phyloP scores from a whole-genome alignment of 805 yeast species.

The Wickerhamiella kurtzmanii region DNA sequence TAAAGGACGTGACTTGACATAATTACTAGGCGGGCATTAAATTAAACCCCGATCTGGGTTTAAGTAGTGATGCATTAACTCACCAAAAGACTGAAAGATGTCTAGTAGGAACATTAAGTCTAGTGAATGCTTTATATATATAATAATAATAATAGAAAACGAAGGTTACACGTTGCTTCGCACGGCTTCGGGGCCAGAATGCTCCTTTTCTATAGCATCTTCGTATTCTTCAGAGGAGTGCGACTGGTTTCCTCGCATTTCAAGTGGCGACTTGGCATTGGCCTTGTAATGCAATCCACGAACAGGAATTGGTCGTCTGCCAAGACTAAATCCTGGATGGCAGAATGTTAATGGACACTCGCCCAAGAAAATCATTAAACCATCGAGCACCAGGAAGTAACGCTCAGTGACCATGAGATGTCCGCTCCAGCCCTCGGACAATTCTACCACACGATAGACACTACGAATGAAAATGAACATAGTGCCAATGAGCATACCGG shows the following conservation, averaged over 20 bases:
- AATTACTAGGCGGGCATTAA: not conserved
- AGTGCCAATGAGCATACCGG: slow-evolving; percentile 29
- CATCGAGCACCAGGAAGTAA: slow-evolving; percentile 48
- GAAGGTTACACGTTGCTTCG: no score
- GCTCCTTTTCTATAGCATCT: not conserved
- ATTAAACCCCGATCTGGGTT: not conserved
- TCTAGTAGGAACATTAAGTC: no score
- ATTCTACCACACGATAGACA: slow-evolving; percentile 58
- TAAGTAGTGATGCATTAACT: no score
- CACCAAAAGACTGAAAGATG: no score
- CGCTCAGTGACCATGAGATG: slow-evolving; percentile 45
- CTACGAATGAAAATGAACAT: slow-evolving; percentile 51
- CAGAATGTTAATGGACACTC: slow-evolving; percentile 34
- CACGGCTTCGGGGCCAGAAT: not conserved
- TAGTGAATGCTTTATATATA: no score
- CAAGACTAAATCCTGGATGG: slow-evolving; percentile 53
- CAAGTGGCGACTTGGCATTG: not conserved
- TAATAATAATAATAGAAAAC: no score
- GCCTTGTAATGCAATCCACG: slow-evolving; percentile 16
- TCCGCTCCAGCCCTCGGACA: slow-evolving; percentile 62
- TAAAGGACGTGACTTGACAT: not conserved
- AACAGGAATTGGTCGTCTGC: slow-evolving; percentile 21
- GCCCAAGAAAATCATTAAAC: slow-evolving; percentile 45
- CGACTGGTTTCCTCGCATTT: not conserved
- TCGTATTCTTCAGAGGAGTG: not conserved